phyloP scores from a whole-genome alignment of 257 asterid genomes.

The Solanum infundibuliforme region DNA sequence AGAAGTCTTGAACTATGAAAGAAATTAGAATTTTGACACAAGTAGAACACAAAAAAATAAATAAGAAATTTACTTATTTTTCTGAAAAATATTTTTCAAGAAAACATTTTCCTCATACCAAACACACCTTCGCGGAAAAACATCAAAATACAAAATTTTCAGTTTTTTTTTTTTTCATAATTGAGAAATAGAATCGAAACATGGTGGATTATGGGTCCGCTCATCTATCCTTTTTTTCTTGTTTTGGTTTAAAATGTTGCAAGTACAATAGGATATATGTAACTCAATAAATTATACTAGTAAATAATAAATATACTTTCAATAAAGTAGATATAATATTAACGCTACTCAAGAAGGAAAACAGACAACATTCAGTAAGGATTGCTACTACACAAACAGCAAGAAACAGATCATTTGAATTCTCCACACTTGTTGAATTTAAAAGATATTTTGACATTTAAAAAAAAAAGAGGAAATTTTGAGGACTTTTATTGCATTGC shows the following conservation, averaged over 20 bases:
- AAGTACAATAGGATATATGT: not conserved
- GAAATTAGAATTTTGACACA: no score
- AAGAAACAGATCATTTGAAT: not conserved
- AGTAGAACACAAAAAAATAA: no score
- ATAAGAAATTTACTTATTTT: not conserved
- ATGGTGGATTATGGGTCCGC: not conserved
- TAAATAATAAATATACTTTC: not conserved
- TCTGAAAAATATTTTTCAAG: not conserved
- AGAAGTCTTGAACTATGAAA: no score
- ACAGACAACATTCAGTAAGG: not conserved
- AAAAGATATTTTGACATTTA: not conserved
- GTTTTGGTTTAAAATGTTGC: not conserved
- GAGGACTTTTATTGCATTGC: not conserved
- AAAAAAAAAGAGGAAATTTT: not conserved
- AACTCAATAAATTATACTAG: not conserved
- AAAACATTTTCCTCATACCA: not conserved
- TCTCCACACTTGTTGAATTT: not conserved
- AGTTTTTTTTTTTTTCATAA: no score
- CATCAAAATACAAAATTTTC: not conserved
- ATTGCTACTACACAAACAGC: not conserved
- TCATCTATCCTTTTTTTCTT: not conserved
- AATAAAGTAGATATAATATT: not conserved
- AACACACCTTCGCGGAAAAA: not conserved
- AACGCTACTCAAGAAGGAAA: not conserved
- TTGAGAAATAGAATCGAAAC: not conserved